A percentile compares a stretch with the other conserved stretches of the same genome.
Conservation (phyloP, 2,329 filamentous ascomycete species). For the Phyllachora maydis region DNA sequence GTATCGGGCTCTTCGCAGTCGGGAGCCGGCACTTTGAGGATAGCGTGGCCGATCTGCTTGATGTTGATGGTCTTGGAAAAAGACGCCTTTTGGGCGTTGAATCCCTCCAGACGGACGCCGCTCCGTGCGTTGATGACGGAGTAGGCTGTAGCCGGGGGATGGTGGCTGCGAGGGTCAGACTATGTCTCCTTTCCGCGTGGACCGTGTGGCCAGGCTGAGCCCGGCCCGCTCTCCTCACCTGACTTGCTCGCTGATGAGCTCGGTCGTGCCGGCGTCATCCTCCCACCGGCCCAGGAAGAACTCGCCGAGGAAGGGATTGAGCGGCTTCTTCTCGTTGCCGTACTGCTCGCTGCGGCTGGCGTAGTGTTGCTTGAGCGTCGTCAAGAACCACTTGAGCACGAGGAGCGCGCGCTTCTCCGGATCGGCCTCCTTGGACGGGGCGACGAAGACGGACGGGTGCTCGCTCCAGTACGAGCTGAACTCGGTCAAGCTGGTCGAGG, state of each 20-base stretch:
- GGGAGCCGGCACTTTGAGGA: constrained; percentile 45
- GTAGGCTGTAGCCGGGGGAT: constrained; percentile 89
- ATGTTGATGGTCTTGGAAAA: constrained; percentile 89
- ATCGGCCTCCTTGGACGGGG: constrained; percentile 60
- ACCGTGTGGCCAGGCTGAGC: background rate
- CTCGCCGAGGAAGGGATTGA: constrained; percentile 92
- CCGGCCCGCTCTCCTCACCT: no score
- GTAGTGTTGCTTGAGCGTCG: constrained; percentile 75
- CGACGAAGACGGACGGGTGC: constrained; percentile 58
- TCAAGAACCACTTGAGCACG: constrained; percentile 93
- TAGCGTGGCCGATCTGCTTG: constrained; percentile 81
- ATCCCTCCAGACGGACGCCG: constrained; percentile 62
- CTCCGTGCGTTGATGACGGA: constrained; percentile 73
- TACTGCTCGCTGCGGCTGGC: constrained; percentile 53
- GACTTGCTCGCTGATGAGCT: constrained; percentile 86
- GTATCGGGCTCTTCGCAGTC: constrained; percentile 29
- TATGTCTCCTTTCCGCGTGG: background rate
- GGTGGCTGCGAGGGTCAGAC: constrained; percentile 34
- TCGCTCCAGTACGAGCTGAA: constrained; percentile 73
- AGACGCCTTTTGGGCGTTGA: constrained; percentile 91
- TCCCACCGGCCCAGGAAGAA: constrained; percentile 85
- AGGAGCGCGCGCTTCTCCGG: constrained; percentile 64
- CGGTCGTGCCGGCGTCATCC: constrained; percentile 61
- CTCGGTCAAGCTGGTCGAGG: constrained; percentile 57
- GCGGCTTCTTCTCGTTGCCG: constrained; percentile 90